Evolutionary conservation across 306 rosid species (phyloP).

Genomic region (Citrullus colocynthis): DNA sequence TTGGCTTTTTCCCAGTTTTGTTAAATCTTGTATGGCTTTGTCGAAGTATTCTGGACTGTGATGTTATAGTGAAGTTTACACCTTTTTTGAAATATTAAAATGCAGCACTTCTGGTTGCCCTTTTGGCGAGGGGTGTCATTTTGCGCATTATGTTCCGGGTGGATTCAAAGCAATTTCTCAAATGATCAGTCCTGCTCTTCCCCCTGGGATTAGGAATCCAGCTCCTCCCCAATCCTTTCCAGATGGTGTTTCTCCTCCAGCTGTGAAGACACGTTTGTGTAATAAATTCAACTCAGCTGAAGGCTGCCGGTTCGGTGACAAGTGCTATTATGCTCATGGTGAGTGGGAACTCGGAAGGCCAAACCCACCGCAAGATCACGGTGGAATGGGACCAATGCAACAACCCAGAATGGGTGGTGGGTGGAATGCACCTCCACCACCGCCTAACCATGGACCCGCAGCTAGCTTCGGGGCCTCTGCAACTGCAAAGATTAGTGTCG

Average conservation of each 20-base stretch:
- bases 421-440: slow-evolving; percentile 29
- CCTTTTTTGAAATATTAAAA: neutral
- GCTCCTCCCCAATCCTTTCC: slow-evolving; percentile 48
- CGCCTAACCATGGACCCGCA: slow-evolving; percentile 37
- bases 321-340: slow-evolving; percentile 66
- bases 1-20: neutral
- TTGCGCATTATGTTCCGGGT: slow-evolving; percentile 78
- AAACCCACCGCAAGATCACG: slow-evolving; percentile 39
- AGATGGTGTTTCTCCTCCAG: slow-evolving; percentile 63
- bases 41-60: neutral
- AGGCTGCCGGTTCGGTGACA: slow-evolving; percentile 87
- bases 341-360: slow-evolving; percentile 86
- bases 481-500: slow-evolving; percentile 68
- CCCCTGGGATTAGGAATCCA: slow-evolving; percentile 38
- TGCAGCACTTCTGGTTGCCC: slow-evolving; percentile 95
- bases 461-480: slow-evolving; percentile 71
- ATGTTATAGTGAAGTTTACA: neutral
- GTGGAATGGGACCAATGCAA: slow-evolving; percentile 30
- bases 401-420: slow-evolving; percentile 37
- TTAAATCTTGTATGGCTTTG: neutral
- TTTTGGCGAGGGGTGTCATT: slow-evolving; percentile 85
- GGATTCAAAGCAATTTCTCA: slow-evolving; percentile 70
- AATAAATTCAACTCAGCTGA: slow-evolving; percentile 60
- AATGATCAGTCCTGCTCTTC: slow-evolving; percentile 37
- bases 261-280: slow-evolving; percentile 73